Evolutionary conservation across 306 rosid species (phyloP).

Genomic region (Ceratonia siliqua): DNA sequence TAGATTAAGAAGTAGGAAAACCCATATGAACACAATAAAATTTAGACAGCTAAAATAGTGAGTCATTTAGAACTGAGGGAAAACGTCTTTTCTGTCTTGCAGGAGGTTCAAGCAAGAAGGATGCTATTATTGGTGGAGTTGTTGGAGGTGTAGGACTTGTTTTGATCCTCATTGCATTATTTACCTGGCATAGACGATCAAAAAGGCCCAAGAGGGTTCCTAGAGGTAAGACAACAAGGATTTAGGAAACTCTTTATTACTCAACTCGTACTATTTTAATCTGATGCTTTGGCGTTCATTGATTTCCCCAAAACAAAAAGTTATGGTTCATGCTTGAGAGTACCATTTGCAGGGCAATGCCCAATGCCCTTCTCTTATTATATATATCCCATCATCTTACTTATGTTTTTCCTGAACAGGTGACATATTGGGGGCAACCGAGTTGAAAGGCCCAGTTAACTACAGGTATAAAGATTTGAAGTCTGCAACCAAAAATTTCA

Average conservation of each 20-base stretch:
- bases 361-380: too few relatives aligned
- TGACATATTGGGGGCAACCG: conserved; percentile 45
- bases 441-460: conserved; percentile 42
- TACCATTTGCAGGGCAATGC: too few relatives aligned
- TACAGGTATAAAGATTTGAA: conserved; percentile 41
- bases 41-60: too few relatives aligned
- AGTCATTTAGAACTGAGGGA: neutral
- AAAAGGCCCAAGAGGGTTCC: conserved; percentile 3
- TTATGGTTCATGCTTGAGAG: too few relatives aligned
- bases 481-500: conserved; percentile 42
- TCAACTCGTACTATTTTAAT: neutral
- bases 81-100: neutral
- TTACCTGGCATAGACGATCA: conserved; percentile 24
- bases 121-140: conserved; percentile 41
- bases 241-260: neutral
- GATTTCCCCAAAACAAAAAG: neutral
- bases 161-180: conserved; percentile 22
- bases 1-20: too few relatives aligned
- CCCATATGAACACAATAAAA: too few relatives aligned
- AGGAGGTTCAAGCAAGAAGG: conserved; percentile 33
- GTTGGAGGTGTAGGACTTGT: conserved; percentile 39
- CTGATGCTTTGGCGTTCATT: neutral
- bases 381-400: too few relatives aligned
- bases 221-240: conserved; percentile 38
- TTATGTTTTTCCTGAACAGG: conserved; percentile 25